These are phyloP conservation scores for Cardamine resedifolia DNA, from an alignment of 345 rosid species.

Conservation along the genomic window DNA sequence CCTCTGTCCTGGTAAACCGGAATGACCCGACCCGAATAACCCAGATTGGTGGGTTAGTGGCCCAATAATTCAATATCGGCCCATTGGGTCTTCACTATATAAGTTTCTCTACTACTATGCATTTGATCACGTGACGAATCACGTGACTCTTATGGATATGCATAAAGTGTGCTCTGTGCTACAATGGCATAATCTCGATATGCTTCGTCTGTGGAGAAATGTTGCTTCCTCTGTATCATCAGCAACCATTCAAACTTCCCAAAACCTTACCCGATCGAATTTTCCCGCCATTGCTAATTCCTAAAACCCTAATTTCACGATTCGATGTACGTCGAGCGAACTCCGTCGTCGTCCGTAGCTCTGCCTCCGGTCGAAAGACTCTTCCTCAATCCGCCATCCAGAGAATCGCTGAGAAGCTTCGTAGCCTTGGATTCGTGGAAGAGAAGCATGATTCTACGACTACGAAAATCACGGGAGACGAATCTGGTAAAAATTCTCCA, in stretches of 20 bases:
- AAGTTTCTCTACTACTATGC: no score
- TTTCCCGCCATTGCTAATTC: constrained; percentile 29
- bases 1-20: no score
- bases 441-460: constrained; percentile 18
- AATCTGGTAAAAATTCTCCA: constrained; percentile 26
- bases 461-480: neutral
- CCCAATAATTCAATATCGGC: neutral
- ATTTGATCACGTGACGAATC: neutral
- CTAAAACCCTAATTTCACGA: constrained; percentile 33
- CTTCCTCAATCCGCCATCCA: constrained; percentile 73
- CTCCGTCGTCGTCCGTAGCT: constrained; percentile 35
- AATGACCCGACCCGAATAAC: constrained; percentile 18
- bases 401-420: constrained; percentile 94
- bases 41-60: neutral
- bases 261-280: constrained; percentile 35
- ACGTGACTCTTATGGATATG: constrained; percentile 22
- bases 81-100: neutral
- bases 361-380: constrained; percentile 39
- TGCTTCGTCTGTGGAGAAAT: constrained; percentile 36
- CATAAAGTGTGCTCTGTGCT: neutral
- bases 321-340: constrained; percentile 28
- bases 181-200: neutral
- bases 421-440: constrained; percentile 74
- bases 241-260: constrained; percentile 29
- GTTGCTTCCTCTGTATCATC: constrained; percentile 41